Base-by-base conservation (phyloP, 2,329 filamentous ascomycete genomes). In the Hypoxylon sp. region DNA sequence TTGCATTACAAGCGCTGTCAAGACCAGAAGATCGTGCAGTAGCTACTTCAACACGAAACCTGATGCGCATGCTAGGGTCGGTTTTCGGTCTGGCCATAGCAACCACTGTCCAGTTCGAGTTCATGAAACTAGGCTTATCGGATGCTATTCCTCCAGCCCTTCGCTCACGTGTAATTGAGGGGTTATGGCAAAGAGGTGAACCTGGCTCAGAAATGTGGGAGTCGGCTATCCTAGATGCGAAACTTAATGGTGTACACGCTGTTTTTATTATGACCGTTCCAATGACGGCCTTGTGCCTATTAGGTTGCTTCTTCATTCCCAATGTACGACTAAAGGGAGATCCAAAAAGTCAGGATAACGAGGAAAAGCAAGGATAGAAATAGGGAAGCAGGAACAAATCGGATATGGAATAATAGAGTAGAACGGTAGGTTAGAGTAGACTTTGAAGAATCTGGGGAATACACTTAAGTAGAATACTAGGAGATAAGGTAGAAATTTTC, bases 1-100 rank as follows among this genome's bases (percentile, higher is more conserved):
- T 78, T n/a, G 75, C 72, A 2, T 35, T 78, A 7, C 73, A 77
- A 37, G 74, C 76, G 11, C 52, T 74, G 2, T 74, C 72, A 1
- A 64, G 42, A 21, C 37, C 17, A 2, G 55, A 71, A 19, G 71
- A 77, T 52, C 74, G 76, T n/a, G 76, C 76, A 8, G 75, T 76
- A 13, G 71, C 72, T 2, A 77, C 75, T 10, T 74, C 72, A 1
- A 72, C 73, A 6, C 70, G 75, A n/a, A 77, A 76, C 54, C 61
- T 77, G 7, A 44, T 76, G 13, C 71, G 76, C n/a, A 70, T 69
- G 31, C 62, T 77, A 3, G 75, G 75, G 1, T 70, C 71, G 21
- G 70, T 75, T 7, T 62, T 74, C 17, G 73, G 75, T n/a, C 53
- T 75, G 15, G 72, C 72, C 7, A 55, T 69, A 19, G 70, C 69